A percentile compares a stretch with the other conserved stretches of the same genome.
Evolutionary conservation across 2,329 filamentous ascomycete genomes (phyloP).

Genomic region (Trichoderma hamatum): DNA sequence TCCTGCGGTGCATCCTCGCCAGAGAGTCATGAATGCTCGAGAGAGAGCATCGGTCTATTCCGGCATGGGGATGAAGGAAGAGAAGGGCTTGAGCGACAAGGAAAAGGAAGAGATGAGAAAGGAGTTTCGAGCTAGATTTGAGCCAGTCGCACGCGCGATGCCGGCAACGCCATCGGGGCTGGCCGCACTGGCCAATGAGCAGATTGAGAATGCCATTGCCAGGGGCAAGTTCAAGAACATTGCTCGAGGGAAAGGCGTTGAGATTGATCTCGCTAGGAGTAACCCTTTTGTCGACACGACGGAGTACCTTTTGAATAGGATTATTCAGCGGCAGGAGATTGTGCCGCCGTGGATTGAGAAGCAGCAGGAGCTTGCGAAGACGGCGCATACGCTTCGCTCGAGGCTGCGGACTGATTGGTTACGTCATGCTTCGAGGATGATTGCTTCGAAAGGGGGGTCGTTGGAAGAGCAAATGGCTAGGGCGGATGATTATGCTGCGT

Average conservation of each 20-base stretch:
- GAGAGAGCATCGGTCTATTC: constrained; percentile 61
- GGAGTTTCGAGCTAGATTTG: constrained; percentile 80
- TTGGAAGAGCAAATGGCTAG: constrained; percentile 71
- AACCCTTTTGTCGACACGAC: constrained; percentile 95
- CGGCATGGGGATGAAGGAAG: constrained; percentile 49
- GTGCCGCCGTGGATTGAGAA: constrained; percentile 99
- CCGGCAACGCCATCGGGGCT: constrained; percentile 79
- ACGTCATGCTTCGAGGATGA: constrained; percentile 76
- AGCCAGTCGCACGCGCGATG: constrained; percentile 69
- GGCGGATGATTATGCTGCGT: constrained; percentile 73
- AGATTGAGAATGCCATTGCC: constrained; percentile 92
- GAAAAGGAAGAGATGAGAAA: constrained; percentile 73
- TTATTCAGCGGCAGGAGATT: constrained; percentile 94
- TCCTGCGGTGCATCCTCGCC: constrained; percentile 46
- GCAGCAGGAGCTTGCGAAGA: constrained; percentile 81
- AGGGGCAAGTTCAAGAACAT: constrained; percentile 87
- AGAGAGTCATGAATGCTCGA: constrained; percentile 56
- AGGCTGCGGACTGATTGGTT: constrained; percentile 83
- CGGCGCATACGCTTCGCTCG: constrained; percentile 69
- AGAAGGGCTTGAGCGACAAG: constrained; percentile 63
- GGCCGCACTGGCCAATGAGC: constrained; percentile 81
- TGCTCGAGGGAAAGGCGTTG: constrained; percentile 75
- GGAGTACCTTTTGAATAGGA: constrained; percentile 98
- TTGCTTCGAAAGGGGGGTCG: constrained; percentile 75
- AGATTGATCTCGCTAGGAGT: constrained; percentile 78